Conservation (phyloP, 2,329 filamentous ascomycete genomes). For the Colletotrichum sp. region DNA sequence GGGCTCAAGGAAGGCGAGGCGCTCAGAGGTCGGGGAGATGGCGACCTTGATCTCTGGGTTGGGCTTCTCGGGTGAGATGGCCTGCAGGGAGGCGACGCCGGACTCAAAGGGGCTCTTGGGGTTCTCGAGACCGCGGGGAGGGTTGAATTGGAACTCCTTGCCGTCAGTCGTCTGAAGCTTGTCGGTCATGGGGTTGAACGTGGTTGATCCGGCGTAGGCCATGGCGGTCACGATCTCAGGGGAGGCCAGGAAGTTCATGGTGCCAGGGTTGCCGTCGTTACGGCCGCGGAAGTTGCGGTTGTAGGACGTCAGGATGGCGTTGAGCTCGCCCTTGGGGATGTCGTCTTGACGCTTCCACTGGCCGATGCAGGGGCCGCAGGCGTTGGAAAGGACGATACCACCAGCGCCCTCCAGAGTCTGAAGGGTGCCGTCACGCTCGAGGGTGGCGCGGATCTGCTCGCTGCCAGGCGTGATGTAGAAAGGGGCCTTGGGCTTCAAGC, state of each 20-base stretch:
- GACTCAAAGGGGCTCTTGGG: constrained; percentile 72
- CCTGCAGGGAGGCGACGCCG: constrained; percentile 77
- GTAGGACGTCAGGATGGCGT: constrained; percentile 96
- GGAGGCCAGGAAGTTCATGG: constrained; percentile 98
- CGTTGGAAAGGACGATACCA: constrained; percentile 90
- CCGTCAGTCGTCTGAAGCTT: constrained; percentile 80
- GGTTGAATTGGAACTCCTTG: constrained; percentile 81
- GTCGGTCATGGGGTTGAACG: constrained; percentile 96
- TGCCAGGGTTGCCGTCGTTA: constrained; percentile 94
- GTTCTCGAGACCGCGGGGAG: constrained; percentile 74
- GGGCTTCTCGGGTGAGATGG: constrained; percentile 69
- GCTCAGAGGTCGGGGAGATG: constrained; percentile 86
- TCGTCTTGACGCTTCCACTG: constrained; percentile 95
- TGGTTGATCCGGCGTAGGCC: constrained; percentile 89
- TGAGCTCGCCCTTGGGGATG: constrained; percentile 81
- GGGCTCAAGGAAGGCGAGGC: constrained; percentile 88
- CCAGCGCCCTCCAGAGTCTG: constrained; percentile 86
- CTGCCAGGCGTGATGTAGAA: constrained; percentile 98
- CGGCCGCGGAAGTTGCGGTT: constrained; percentile 98
- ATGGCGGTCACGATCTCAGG: constrained; percentile 97
- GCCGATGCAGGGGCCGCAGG: constrained; percentile 91
- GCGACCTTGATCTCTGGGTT: constrained; percentile 69
- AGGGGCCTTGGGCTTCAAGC: constrained; percentile 84
- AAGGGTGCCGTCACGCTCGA: constrained; percentile 88
- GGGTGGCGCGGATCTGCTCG: constrained; percentile 94